phyloP scores from a whole-genome alignment of 164 flowering plant genomes.

The Cinnamomum chago region DNA sequence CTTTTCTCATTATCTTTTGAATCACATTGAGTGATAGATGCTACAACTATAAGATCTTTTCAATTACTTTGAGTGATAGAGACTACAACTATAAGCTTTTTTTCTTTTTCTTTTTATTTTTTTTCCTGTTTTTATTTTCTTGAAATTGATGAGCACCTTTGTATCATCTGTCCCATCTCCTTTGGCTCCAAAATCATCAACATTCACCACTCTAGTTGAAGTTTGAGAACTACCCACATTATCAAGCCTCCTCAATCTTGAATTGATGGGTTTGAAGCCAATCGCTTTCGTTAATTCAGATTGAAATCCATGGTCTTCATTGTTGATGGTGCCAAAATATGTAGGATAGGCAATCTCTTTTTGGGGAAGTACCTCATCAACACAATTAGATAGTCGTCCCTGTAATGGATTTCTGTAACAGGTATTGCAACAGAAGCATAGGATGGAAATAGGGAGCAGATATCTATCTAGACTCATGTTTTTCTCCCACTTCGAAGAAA shows the following conservation, averaged over 20 bases:
- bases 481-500: conserved; percentile 3
- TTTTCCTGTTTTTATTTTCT: neutral
- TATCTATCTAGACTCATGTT: conserved; percentile 17
- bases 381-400: conserved; percentile 17
- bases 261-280: conserved; percentile 4
- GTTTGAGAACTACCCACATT: neutral
- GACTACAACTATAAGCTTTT: neutral
- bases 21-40: neutral
- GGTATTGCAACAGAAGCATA: conserved; percentile 10
- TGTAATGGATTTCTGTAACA: conserved; percentile 15
- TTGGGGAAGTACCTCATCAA: conserved; percentile 10
- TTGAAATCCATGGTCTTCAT: conserved; percentile 10
- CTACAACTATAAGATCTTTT: neutral
- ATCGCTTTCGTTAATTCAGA: conserved; percentile 10
- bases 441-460: conserved; percentile 14
- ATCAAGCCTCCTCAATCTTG: conserved; percentile 6
- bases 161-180: conserved; percentile 15
- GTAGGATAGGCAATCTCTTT: conserved; percentile 28
- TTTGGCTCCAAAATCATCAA: conserved; percentile 10
- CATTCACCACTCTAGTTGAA: conserved; percentile 5
- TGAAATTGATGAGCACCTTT: neutral
- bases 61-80: neutral
- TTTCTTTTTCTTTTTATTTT: neutral
- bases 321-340: conserved; percentile 16
- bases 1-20: too few species aligned